Percentiles rank a stretch among this genome's conserved stretches.
These are phyloP conservation scores for Solanum ahanhuiri DNA, from an alignment of 257 asterid species.

Conservation along the genomic window DNA sequence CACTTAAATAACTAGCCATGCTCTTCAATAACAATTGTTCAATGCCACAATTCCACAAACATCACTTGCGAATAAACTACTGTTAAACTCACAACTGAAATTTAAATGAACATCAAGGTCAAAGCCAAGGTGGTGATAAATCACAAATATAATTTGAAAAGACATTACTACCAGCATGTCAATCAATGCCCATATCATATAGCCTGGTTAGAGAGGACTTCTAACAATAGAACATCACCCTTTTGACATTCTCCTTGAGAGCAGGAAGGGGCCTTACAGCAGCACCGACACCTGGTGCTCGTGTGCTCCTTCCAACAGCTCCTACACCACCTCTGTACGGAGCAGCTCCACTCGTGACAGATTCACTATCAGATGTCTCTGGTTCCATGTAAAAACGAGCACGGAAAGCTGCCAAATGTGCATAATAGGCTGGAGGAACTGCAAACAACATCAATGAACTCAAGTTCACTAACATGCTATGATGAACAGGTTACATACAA, in stretches of 20 bases:
- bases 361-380: conserved; percentile 75
- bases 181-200: not conserved
- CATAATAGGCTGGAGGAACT: conserved; percentile 99
- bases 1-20: not conserved
- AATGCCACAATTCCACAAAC: not conserved
- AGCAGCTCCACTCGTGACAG: conserved; percentile 47
- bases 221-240: conserved; percentile 84
- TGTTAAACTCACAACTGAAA: not conserved
- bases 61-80: not conserved
- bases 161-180: not conserved
- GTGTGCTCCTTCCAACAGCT: conserved; percentile 39
- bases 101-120: not conserved
- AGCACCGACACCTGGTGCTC: conserved; percentile 39
- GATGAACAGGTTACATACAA: not conserved
- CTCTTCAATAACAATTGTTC: not conserved
- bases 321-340: conserved; percentile 47
- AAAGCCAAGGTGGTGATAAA: not conserved
- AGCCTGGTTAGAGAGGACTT: not conserved
- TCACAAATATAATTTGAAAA: not conserved
- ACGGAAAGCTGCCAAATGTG: conserved; percentile 94
- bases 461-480: not conserved
- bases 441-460: not conserved
- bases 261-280: conserved; percentile 91
- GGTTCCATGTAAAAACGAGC: conserved; percentile 98
- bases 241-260: conserved; percentile 80